Conservation (phyloP, 2,329 filamentous ascomycete species). For the Plenodomus biglobosus region DNA sequence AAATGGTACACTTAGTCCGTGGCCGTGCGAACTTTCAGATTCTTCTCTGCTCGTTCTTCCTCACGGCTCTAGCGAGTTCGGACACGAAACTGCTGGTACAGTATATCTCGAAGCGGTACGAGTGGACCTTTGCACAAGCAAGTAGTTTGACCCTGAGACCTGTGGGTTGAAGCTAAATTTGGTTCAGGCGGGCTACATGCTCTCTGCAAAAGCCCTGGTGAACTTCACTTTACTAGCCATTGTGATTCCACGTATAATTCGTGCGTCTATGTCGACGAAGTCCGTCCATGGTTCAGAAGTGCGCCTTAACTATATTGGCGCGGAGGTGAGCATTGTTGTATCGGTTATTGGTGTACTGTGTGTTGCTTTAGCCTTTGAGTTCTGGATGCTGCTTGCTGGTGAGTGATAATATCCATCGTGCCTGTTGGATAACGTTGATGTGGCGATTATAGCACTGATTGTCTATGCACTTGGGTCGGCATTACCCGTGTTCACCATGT, state of each 20-base stretch:
- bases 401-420: conserved; percentile 1
- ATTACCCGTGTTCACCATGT: conserved; percentile 44
- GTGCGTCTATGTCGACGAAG: conserved; percentile 25
- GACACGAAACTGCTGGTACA: conserved; percentile 44
- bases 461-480: conserved; percentile 44
- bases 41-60: conserved; percentile 37
- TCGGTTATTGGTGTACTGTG: conserved; percentile 40
- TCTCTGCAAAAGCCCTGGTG: conserved; percentile 42
- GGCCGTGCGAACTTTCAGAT: conserved; percentile 40
- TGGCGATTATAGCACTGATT: conserved; percentile 28
- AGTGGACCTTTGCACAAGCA: conserved; percentile 42
- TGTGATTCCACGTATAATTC: conserved; percentile 39
- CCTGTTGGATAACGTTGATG: conserved; percentile 1
- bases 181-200: conserved; percentile 38
- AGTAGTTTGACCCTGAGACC: background rate
- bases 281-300: conserved; percentile 30
- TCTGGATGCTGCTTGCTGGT: conserved; percentile 39
- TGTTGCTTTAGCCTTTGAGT: conserved; percentile 34
- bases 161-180: background rate
- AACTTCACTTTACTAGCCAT: conserved; percentile 40
- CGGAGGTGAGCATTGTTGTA: conserved; percentile 34
- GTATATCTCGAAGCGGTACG: conserved; percentile 45
- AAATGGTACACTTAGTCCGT: conserved; percentile 20
- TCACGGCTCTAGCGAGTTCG: conserved; percentile 43
- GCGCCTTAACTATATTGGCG: conserved; percentile 36